These are phyloP conservation scores for Rhododendron henanense DNA, from an alignment of 148 eudicot genomes.

Conservation along the genomic window DNA sequence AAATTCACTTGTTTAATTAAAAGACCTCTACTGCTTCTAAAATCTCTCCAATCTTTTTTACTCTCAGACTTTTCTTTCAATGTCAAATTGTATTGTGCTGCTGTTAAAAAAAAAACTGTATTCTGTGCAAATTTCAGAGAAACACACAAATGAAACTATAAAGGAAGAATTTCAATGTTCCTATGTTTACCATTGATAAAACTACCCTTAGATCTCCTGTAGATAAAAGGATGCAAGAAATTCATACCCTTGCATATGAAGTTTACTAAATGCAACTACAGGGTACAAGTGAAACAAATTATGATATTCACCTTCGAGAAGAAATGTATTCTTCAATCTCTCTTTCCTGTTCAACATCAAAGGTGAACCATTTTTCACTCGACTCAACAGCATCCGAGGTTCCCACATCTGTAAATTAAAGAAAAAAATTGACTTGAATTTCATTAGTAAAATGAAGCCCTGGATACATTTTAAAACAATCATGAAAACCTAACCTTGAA, in stretches of 20 bases:
- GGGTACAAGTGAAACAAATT: conserved; percentile 13
- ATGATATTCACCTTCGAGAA: conserved; percentile 34
- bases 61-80: background rate
- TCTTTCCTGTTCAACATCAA: conserved; percentile 46
- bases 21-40: background rate
- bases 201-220: background rate
- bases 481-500: conserved; percentile 56
- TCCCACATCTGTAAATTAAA: conserved; percentile 47
- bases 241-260: background rate
- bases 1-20: background rate
- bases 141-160: background rate
- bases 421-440: background rate
- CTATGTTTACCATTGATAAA: background rate
- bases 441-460: background rate
- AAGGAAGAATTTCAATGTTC: background rate
- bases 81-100: background rate
- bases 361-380: conserved; percentile 65
- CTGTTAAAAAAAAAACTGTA: background rate
- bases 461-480: background rate
- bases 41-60: background rate
- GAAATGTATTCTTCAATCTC: conserved; percentile 35
- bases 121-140: background rate
- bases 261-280: background rate
- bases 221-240: background rate
- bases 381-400: conserved; percentile 23